Evolutionary conservation across 306 rosid genomes (phyloP), one percentile per base, ranked within the genome.

Genomic region (Hylodesmum podocarpum): DNA sequence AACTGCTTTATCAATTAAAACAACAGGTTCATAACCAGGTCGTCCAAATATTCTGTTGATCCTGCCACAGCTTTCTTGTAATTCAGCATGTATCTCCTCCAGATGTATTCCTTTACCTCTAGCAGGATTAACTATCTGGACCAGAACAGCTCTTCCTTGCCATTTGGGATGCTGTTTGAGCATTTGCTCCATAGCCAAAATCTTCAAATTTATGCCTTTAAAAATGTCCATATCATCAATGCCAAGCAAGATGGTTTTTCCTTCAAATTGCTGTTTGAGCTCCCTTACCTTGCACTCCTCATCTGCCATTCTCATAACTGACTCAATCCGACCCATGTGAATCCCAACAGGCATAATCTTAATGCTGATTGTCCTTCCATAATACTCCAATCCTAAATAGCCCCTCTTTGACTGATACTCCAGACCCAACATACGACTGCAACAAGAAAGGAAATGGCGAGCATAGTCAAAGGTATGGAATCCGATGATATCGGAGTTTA

Each of bases 271-370:
- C 44, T 85, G 78, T 53, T 44, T 78, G 70, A 91, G 88, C 77
- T 91, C 93, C 82, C 67, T 86, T 37, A 70, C 58, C 78, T 69
- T 85, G 59, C 68, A 43, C 46, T 88, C 91, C 87, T 86, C 91
- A 34, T 85, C 90, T 16, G 87, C 82, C 85, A 78, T 81, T 79
- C 62, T 85, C 95, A 89, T 88, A 65, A 88, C 88, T 0, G 93
- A 86, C 71, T 91, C 87, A 65, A 91, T 91, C 67, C 95, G 87
- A 78, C 89, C 88, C 91, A 91, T 86, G 82, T 89, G 97, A 73
- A 91, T 78, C 65, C 97, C 97, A 46, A 91, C 94, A 50, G 97
- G 95, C 95, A 91, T 91, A 76, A 91, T 91, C 84, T 89, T 91
- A 49, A 91, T 86, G 64, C 95, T 89, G 70, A 91, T 91, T 51